These are phyloP conservation scores for Coemansia sp. DNA, from an alignment of 192 early-diverging fungal genomes.

Conservation along the genomic window DNA sequence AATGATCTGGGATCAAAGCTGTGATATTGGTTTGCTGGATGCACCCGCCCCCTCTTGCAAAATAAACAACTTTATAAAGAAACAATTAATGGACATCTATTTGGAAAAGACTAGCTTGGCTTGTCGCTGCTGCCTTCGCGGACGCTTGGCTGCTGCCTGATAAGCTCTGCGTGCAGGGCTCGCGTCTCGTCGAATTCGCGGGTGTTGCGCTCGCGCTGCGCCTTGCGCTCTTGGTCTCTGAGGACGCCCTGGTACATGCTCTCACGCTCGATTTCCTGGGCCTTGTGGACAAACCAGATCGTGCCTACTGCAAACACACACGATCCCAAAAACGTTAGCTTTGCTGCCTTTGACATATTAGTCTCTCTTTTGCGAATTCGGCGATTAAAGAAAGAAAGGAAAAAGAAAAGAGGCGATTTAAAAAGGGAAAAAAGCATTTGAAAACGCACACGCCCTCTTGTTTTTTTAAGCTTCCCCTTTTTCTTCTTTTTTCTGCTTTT, in stretches of 20 bases:
- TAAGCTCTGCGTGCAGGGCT: conserved; percentile 42
- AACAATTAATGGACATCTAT: background rate
- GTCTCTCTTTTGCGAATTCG: background rate
- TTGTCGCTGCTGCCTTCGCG: background rate
- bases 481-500: background rate
- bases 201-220: conserved; percentile 43
- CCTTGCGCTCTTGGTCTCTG: conserved; percentile 46
- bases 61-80: background rate
- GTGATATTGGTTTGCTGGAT: no score
- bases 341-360: conserved; percentile 46
- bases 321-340: conserved; percentile 42
- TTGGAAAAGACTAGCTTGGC: background rate
- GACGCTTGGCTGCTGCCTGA: conserved; percentile 33
- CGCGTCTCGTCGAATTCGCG: conserved; percentile 48
- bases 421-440: conserved; percentile 10
- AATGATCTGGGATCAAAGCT: no score
- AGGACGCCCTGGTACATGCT: conserved; percentile 51
- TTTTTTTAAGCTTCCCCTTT: conserved; percentile 1
- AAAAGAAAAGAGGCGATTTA: background rate
- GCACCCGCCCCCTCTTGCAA: no score
- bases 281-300: conserved; percentile 50
- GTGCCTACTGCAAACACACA: conserved; percentile 43
- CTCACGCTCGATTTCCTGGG: conserved; percentile 41
- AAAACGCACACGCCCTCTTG: background rate
- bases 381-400: background rate